Conservation (phyloP, 1,284 basidiomycete genomes). For the Acaromyces ingoldii region DNA sequence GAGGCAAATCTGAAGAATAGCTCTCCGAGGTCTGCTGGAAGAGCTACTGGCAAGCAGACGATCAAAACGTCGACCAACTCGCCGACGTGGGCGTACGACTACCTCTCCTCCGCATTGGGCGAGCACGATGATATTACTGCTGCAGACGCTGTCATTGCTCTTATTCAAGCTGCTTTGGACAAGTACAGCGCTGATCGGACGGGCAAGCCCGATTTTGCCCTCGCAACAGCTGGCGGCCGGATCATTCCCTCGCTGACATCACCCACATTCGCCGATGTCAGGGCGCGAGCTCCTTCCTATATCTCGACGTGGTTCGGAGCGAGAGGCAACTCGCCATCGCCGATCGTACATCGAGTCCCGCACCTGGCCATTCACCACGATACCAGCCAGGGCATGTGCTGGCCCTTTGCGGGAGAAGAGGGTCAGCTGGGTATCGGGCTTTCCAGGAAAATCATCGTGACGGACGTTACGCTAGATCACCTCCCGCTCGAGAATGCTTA, state of each 20-base stretch:
- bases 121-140: background rate
- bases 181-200: constrained; percentile 71
- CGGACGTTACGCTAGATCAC: constrained; percentile 82
- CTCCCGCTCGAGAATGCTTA: constrained; percentile 67
- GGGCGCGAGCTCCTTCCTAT: too few relatives aligned
- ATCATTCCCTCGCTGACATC: constrained; percentile 73
- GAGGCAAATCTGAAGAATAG: constrained; percentile 17
- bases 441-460: constrained; percentile 64
- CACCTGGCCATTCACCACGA: constrained; percentile 80
- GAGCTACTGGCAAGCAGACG: too few relatives aligned
- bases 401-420: constrained; percentile 74
- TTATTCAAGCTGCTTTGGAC: constrained; percentile 67
- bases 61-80: too few relatives aligned
- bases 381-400: constrained; percentile 75
- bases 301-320: constrained; percentile 1
- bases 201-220: constrained; percentile 75
- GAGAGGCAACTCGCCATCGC: background rate
- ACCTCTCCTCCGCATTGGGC: too few relatives aligned
- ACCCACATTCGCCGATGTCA: constrained; percentile 60
- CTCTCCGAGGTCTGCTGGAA: too few relatives aligned
- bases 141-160: constrained; percentile 58
- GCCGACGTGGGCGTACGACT: too few relatives aligned
- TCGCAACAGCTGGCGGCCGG: constrained; percentile 73
- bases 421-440: constrained; percentile 80
- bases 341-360: constrained; percentile 53